A percentile compares a stretch with the other conserved stretches of the same genome.
These are phyloP conservation scores for Boletus reticuloceps DNA, from an alignment of 768 basidiomycete genomes.

Conservation along the genomic window DNA sequence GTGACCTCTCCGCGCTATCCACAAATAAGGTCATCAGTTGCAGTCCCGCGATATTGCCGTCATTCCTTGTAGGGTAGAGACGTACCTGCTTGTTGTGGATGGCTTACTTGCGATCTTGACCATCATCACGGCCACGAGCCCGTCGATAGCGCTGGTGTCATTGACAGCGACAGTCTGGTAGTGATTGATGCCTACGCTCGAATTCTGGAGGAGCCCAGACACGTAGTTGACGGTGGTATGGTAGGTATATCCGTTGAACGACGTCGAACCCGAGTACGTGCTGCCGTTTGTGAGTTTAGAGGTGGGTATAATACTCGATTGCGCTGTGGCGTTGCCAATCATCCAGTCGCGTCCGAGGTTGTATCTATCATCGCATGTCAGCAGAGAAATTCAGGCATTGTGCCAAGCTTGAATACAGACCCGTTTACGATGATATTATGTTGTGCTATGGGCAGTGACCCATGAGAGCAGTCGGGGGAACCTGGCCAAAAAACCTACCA, in stretches of 20 bases:
- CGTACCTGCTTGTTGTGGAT: conserved; percentile 22
- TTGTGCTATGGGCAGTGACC: conserved; percentile 32
- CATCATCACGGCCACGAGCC: conserved; percentile 75
- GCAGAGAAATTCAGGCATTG: neutral
- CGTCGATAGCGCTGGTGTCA: conserved; percentile 70
- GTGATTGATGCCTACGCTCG: conserved; percentile 71
- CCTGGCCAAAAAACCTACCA: conserved; percentile 37
- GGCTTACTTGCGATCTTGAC: conserved; percentile 58
- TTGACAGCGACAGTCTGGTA: conserved; percentile 48
- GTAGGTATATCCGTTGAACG: conserved; percentile 69
- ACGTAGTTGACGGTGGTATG: conserved; percentile 65
- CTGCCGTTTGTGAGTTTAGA: conserved; percentile 41
- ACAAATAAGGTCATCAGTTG: neutral
- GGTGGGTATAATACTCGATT: conserved; percentile 29
- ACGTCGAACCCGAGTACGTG: conserved; percentile 61
- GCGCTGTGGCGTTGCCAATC: conserved; percentile 75
- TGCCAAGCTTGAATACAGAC: conserved; percentile 28
- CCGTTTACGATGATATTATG: conserved; percentile 79
- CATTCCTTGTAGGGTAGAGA: neutral
- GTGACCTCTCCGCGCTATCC: conserved; percentile 15
- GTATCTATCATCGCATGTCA: conserved; percentile 42
- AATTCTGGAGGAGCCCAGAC: conserved; percentile 67
- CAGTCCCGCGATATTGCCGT: neutral
- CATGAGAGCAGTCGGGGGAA: neutral
- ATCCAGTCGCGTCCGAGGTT: conserved; percentile 84